Base-by-base conservation (phyloP, 1,139 yeast genomes). In the Candida sp. region DNA sequence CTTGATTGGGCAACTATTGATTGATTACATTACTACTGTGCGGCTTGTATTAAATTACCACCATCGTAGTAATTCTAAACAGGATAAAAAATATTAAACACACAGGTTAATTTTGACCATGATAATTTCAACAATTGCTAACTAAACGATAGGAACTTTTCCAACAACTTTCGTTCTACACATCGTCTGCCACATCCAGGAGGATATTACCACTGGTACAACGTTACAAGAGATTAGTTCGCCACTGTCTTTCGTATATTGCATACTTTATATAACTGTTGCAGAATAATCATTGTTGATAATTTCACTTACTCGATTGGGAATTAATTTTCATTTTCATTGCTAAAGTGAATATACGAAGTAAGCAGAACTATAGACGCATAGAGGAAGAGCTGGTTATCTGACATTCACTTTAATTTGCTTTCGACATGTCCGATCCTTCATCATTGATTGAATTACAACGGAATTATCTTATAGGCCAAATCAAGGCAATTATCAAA, bases 381-480 rank as follows among this genome's bases (percentile, higher is more conserved):
- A 25, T 25, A 25, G 29, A 25, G 29, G 29, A 7, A 25, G 19
- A 15, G 19, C 19, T 15, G 19, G 19, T 15, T 15, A 15, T 15
- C 19, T 15, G 19, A 15, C 19, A 15, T 15, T 15, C 19, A 15
- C 19, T 15, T 15, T 15, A 15, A 15, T 15, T 15, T 15, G 19
- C 6, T 32, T 11, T 32, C 34, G 11, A 5, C 34, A 32, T 32
- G 34, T 32, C 34, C 19, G 73, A 69, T 49, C 66, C 71, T 5
- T 49, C 52, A 37, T 71, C 77, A 36, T 60, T 71, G 41, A 49
- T 64, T 39, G 56, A 55, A 38, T 58, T 72, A 38, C 77, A 71
- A 50, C 58, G 64, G 45, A 64, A 61, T 41, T 71, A 68, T 49
- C 51, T 73, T 25, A 55, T 70, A 43, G 59, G 57, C 40, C 64